Base-by-base conservation (phyloP, 495 filamentous ascomycete species). In the Massariosphaeria phaeospora region DNA sequence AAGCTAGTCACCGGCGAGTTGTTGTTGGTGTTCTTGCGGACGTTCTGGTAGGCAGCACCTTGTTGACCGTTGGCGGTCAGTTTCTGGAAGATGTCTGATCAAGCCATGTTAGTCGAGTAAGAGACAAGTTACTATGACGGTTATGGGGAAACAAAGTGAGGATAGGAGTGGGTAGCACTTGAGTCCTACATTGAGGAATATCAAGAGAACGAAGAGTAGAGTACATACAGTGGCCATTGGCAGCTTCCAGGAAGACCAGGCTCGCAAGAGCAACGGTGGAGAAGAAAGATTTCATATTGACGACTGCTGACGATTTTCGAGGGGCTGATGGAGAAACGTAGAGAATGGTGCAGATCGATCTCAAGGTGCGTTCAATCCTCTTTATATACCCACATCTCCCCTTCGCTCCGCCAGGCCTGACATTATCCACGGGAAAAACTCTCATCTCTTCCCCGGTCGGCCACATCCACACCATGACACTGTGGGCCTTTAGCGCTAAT, bases 1-100 rank as follows among this genome's bases (percentile, higher is more conserved):
- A 82, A 69, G 53, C 76, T 20, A 13, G 73, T 76, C 9, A 82
- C 79, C 7, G 79, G 79, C 23, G 76, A 79, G 68, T 83, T 83
- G 61, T 75, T 69, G 72, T 79, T 81, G 47, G 68, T 73, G 69
- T 79, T 79, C 45, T 70, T 70, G 21, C 79, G 73, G 48, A 83
- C 70, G 61, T 77, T 74, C 58, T 79, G 68, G 61, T 76, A 82
- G 17, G 66, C 62, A 27, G 58, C 52, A 18, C 73, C 74, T 60
- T 77, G 73, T 2, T 57, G 60, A 10, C 67, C 70, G n/a, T 73
- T 75, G 42, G 75, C 67, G 2, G 67, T 67, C 35, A 80, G 55
- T 21, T 72, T 61, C 47, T 79, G 70, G 66, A 80, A 80, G 57
- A 65, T 65, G 41, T 64, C 61, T 64, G 17, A 24, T 7, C 11